Evolutionary conservation across 2,329 filamentous ascomycete genomes (phyloP).

Genomic region (Plenodomus tracheiphilus): DNA sequence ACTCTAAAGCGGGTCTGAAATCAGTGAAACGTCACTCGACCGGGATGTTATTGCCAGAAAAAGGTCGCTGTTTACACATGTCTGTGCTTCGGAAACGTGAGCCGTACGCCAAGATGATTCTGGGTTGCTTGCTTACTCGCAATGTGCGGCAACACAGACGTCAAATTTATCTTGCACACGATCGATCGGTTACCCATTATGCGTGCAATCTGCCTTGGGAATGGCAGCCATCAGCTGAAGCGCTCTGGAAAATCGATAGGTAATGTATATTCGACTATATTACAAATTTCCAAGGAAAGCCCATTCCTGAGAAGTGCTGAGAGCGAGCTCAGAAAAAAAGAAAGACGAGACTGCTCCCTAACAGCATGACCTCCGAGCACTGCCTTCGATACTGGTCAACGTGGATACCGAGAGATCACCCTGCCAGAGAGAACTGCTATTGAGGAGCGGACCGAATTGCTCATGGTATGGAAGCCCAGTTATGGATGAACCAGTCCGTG

Average conservation of each 20-base stretch:
- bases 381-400: not conserved
- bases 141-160: too few relatives aligned
- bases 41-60: constrained; percentile 1
- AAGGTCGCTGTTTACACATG: not conserved
- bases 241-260: too few relatives aligned
- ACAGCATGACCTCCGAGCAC: not conserved
- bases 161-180: too few relatives aligned
- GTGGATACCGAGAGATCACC: not conserved
- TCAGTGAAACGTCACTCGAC: constrained; percentile 8
- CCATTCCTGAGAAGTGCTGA: too few relatives aligned
- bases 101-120: not conserved
- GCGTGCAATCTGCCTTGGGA: too few relatives aligned
- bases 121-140: too few relatives aligned
- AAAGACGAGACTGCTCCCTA: not conserved
- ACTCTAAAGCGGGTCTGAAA: constrained; percentile 3
- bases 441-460: not conserved
- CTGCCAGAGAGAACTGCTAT: not conserved
- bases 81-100: not conserved
- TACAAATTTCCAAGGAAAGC: not conserved
- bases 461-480: constrained; percentile 41
- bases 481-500: constrained; percentile 43
- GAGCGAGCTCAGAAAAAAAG: too few relatives aligned
- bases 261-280: too few relatives aligned
- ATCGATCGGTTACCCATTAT: too few relatives aligned
- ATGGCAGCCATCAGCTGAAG: too few relatives aligned